Percentiles rank a stretch among this genome's conserved stretches.
Evolutionary conservation across 2,329 filamentous ascomycete genomes (phyloP).

Genomic region (Alternaria sp.): DNA sequence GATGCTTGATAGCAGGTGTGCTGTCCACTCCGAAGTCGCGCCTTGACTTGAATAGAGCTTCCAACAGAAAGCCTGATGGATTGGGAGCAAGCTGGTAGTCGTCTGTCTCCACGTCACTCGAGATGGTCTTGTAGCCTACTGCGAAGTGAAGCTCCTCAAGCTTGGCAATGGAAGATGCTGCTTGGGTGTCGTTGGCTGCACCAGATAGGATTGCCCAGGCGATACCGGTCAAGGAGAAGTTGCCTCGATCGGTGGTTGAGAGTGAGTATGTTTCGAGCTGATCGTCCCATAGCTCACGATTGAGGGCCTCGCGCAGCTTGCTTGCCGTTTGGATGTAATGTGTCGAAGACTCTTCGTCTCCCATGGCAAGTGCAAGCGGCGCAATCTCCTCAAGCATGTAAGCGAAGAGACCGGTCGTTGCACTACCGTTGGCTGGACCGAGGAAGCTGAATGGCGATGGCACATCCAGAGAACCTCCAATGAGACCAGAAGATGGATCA

Average conservation of each 20-base stretch:
- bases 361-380: background rate
- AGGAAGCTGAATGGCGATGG: background rate
- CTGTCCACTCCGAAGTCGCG: conserved; percentile 16
- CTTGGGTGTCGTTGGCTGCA: conserved; percentile 42
- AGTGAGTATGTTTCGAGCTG: conserved; percentile 42
- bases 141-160: conserved; percentile 17
- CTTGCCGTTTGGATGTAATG: background rate
- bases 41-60: conserved; percentile 41
- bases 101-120: conserved; percentile 12
- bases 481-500: background rate
- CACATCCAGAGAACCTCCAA: background rate
- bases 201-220: conserved; percentile 46
- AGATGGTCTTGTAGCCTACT: background rate
- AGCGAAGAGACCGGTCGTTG: background rate
- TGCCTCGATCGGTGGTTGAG: conserved; percentile 24
- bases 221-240: conserved; percentile 45
- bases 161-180: conserved; percentile 35
- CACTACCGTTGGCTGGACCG: background rate
- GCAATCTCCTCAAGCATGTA: background rate
- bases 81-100: conserved; percentile 48
- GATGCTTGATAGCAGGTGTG: conserved; percentile 21
- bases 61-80: conserved; percentile 54
- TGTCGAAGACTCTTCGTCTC: background rate
- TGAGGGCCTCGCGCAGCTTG: background rate
- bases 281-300: conserved; percentile 42